These are phyloP conservation scores for Isoetes taiwanensis DNA, from an alignment of 75 land plant species.

Conservation along the genomic window DNA sequence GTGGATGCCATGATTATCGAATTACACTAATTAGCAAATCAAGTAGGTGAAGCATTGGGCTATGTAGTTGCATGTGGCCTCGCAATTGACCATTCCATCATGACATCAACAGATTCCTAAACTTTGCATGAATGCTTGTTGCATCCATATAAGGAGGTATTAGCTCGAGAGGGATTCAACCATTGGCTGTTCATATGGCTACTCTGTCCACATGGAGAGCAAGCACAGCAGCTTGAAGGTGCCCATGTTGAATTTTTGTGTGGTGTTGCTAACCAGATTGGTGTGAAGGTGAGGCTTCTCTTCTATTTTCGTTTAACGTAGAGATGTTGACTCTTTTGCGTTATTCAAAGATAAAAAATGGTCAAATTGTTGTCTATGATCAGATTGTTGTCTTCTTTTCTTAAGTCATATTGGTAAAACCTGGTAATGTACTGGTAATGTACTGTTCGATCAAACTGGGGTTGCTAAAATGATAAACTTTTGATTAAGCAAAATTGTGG, in stretches of 20 bases:
- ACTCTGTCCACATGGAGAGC: constrained; percentile 6
- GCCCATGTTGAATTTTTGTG: neutral
- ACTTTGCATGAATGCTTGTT: constrained; percentile 1
- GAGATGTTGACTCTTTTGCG: too few species aligned
- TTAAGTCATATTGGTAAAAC: too few species aligned
- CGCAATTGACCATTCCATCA: too few species aligned
- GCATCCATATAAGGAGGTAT: neutral
- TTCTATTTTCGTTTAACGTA: too few species aligned
- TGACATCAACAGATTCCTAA: constrained; percentile 2
- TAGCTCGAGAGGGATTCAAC: constrained; percentile 4
- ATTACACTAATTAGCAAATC: too few species aligned
- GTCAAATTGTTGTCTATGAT: too few species aligned
- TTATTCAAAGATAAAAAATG: too few species aligned
- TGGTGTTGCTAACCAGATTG: constrained; percentile 1
- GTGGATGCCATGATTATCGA: too few species aligned
- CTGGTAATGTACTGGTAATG: too few species aligned
- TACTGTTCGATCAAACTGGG: constrained; percentile 85
- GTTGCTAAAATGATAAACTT: constrained; percentile 94
- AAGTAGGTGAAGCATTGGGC: neutral
- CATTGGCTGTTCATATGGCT: neutral
- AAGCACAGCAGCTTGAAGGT: neutral
- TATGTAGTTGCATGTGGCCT: neutral
- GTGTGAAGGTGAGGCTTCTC: constrained; percentile 4
- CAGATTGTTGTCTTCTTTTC: too few species aligned
- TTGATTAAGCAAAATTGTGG: constrained; percentile 93